A percentile compares a stretch with the other conserved stretches of the same genome.
Evolutionary conservation across 2,329 filamentous ascomycete genomes (phyloP).

Genomic region (Stagonosporopsis rhizophila): DNA sequence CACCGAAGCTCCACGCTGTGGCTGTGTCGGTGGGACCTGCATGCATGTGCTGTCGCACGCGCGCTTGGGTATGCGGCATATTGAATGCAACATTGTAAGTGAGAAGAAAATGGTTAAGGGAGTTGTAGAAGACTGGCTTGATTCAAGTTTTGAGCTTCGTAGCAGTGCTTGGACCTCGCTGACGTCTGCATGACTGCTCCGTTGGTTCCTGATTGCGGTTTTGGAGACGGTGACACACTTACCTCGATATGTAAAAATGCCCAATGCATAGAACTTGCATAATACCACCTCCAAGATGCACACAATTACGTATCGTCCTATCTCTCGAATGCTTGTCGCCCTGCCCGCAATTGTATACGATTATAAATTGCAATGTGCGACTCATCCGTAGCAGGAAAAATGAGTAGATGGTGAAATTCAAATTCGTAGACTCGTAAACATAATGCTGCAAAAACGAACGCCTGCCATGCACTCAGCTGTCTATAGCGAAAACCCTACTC

Average conservation of each 20-base stretch:
- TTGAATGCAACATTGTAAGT: neutral
- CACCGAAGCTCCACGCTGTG: constrained; percentile 6
- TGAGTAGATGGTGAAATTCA: neutral
- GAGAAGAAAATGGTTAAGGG: neutral
- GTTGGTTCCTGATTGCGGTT: neutral
- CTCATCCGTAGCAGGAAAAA: no score
- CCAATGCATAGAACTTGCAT: neutral
- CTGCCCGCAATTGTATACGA: no score
- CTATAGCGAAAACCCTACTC: constrained; percentile 9
- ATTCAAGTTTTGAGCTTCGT: neutral
- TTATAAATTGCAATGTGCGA: no score
- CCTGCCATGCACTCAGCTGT: neutral
- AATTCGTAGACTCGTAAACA: neutral
- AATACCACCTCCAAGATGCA: neutral
- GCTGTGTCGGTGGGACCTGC: constrained; percentile 11
- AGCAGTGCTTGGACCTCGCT: neutral
- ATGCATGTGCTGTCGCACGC: neutral
- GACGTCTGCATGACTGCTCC: neutral
- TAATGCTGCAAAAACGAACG: constrained; percentile 4
- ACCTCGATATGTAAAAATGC: neutral
- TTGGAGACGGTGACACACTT: neutral
- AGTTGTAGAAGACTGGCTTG: neutral
- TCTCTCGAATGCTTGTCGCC: neutral
- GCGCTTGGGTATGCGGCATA: constrained; percentile 11
- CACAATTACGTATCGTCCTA: neutral